phyloP scores from a whole-genome alignment of 2,329 filamentous ascomycete genomes.

The Microcyclospora pomicola region DNA sequence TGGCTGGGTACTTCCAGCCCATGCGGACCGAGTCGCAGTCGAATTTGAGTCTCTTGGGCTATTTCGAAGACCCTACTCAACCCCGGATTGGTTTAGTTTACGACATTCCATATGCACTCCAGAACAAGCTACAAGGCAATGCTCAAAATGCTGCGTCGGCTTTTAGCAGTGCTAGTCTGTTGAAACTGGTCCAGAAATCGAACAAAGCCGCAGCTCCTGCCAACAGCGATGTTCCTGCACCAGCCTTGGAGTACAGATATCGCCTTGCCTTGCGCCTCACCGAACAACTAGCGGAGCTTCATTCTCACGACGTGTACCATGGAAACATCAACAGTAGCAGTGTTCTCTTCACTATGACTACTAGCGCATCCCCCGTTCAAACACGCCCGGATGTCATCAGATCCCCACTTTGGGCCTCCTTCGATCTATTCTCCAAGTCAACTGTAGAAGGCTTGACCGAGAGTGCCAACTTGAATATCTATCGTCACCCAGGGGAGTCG shows the following conservation, averaged over 20 bases:
- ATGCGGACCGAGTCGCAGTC: slow-evolving; percentile 21
- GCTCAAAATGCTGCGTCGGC: slow-evolving; percentile 26
- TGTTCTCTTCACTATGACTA: slow-evolving; percentile 48
- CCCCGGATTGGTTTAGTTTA: slow-evolving; percentile 60
- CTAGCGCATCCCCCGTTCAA: slow-evolving; percentile 32
- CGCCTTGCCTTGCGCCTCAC: slow-evolving; percentile 58
- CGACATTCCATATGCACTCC: slow-evolving; percentile 47
- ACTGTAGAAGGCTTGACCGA: slow-evolving; percentile 33
- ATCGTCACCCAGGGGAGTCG: slow-evolving; percentile 48
- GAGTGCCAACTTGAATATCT: slow-evolving; percentile 40
- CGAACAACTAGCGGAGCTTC: slow-evolving; percentile 60
- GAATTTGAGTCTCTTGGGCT: slow-evolving; percentile 47
- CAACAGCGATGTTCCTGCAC: slow-evolving; percentile 33
- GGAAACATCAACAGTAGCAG: slow-evolving; percentile 55
- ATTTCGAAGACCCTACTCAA: slow-evolving; percentile 62
- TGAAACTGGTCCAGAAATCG: slow-evolving; percentile 34
- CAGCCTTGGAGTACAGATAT: slow-evolving; percentile 62
- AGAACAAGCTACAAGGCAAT: slow-evolving; percentile 37
- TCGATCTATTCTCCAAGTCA: slow-evolving; percentile 55
- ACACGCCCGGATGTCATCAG: slow-evolving; percentile 41
- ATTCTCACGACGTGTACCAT: slow-evolving; percentile 54
- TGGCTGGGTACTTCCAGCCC: slow-evolving; percentile 20
- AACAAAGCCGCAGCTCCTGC: slow-evolving; percentile 29
- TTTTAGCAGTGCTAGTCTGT: slow-evolving; percentile 29
- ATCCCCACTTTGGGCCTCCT: slow-evolving; percentile 56